Base-by-base conservation (phyloP, 1,284 basidiomycete species). In the Wallemia hederae region DNA sequence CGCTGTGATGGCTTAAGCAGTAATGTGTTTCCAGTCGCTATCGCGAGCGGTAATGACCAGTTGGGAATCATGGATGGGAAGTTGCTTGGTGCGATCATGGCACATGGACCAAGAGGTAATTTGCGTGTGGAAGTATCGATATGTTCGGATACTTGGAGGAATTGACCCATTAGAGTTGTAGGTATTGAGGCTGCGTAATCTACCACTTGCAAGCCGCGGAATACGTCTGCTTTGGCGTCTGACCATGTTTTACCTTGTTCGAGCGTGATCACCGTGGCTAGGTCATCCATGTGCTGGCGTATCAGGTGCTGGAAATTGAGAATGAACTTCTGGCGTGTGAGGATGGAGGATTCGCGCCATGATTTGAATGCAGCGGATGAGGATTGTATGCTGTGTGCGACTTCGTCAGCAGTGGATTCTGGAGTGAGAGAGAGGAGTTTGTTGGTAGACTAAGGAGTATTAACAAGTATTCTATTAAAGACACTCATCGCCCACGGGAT, bases 1-100 rank as follows among this genome's bases (percentile, higher is more conserved):
- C 92, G 80, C 71, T 97, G 92, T 1, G 88, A 92, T 24, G 92
- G 92, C 70, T 98, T 98, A 65, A 97, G 74, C 64, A 98, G 77
- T 58, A 97, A 77, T 0, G 92, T 91, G 70, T 98, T 98, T 59
- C 92, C 90, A 2, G 86, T 87, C n/a, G 83, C 81, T 26, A 81
- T 75, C 17, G 87, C 85, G 75, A 85, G 25, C 3, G 24, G n/a
- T 15, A 26, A 24, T 3, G 24, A 19, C 59, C 15, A 1, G 58
- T 62, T 63, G 27, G 59, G 28, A 55, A 68, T 80, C 67, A 69
- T 85, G 83, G 86, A 87, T 61, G 86, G 87, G 72, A 90, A 91
- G 70, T 91, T 91, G 75, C 90, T 92, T 9, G 90, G 90, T 27
- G 72, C 73, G 64, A 76, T 74, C 59, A 73, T 72, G 29, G 73